Conservation (phyloP, 1,139 yeast species). For the Sugiyamaella pinicola region DNA sequence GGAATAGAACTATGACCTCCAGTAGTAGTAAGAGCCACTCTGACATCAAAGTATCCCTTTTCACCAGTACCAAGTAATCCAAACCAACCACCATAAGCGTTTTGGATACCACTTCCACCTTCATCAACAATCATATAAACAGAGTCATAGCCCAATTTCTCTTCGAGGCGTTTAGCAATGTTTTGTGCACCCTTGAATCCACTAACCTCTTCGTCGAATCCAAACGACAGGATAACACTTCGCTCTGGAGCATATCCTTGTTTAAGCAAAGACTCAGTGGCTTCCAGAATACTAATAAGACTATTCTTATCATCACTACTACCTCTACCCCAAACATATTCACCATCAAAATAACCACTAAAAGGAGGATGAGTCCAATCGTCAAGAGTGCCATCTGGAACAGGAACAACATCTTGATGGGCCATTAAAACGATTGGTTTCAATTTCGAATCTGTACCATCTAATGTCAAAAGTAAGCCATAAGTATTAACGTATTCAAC, state of each 20-base stretch:
- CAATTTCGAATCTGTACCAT: constrained; percentile 55
- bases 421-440: constrained; percentile 72
- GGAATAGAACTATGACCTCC: constrained; percentile 79
- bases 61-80: constrained; percentile 68
- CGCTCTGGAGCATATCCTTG: constrained; percentile 55
- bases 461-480: constrained; percentile 67
- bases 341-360: constrained; percentile 66
- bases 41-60: constrained; percentile 63
- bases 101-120: constrained; percentile 49
- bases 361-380: constrained; percentile 75
- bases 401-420: constrained; percentile 84
- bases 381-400: constrained; percentile 57
- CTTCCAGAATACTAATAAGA: constrained; percentile 58
- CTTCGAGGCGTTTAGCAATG: constrained; percentile 49
- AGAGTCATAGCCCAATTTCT: constrained; percentile 58
- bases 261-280: constrained; percentile 55
- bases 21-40: constrained; percentile 54
- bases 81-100: constrained; percentile 50
- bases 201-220: constrained; percentile 71
- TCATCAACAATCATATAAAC: constrained; percentile 66
- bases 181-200: constrained; percentile 60
- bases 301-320: constrained; percentile 64
- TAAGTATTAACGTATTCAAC: constrained; percentile 64
- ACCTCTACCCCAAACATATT: constrained; percentile 63
- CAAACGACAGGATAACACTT: constrained; percentile 59